Conservation (phyloP, 108 stramenopile genomes). For the Cyclotella baltica region DNA sequence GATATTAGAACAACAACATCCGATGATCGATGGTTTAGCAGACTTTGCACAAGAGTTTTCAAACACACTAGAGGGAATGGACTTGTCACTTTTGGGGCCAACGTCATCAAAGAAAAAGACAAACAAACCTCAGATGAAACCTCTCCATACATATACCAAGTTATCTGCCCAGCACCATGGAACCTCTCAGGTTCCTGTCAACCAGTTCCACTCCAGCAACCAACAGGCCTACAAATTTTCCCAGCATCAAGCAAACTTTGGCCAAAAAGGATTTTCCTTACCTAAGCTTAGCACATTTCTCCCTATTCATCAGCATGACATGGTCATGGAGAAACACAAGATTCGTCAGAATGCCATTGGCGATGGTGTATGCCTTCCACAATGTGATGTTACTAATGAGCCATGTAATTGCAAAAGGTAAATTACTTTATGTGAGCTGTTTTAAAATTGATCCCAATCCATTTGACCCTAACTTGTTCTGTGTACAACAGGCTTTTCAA, state of each 20-base stretch:
- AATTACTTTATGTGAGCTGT: no score
- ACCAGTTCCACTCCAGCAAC: background rate
- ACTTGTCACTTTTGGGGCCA: background rate
- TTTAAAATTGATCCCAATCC: no score
- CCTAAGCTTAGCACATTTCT: background rate
- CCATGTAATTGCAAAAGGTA: conserved; percentile 5
- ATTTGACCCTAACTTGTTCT: no score
- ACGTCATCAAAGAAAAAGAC: background rate
- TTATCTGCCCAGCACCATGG: no score
- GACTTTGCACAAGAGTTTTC: background rate
- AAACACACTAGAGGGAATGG: background rate
- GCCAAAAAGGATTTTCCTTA: background rate
- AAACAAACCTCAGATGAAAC: no score
- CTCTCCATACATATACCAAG: no score
- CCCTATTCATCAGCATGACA: background rate
- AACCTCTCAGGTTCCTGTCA: no score
- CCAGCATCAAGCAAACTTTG: background rate
- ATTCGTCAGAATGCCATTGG: background rate
- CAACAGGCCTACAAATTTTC: background rate
- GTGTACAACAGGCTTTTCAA: background rate
- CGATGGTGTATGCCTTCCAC: background rate
- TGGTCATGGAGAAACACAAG: background rate
- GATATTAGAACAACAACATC: background rate
- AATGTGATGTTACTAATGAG: background rate
- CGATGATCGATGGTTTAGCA: background rate